These are phyloP conservation scores for Exidia glandulosa DNA, from an alignment of 768 basidiomycete genomes.

Conservation along the genomic window DNA sequence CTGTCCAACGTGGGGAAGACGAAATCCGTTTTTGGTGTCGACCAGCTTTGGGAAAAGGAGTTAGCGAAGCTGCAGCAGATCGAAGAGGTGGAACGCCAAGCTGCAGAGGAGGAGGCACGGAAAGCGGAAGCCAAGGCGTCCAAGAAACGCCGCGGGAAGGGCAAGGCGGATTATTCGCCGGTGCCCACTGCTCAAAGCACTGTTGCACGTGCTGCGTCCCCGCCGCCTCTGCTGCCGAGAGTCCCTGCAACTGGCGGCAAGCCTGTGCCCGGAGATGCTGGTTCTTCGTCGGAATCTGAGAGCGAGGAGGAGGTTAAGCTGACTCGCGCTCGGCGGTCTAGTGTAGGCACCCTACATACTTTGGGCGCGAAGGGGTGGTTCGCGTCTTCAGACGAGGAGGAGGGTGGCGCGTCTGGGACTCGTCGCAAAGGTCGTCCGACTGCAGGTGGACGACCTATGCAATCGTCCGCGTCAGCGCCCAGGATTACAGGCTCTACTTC, in stretches of 20 bases:
- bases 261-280: slow-evolving; percentile 20
- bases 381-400: slow-evolving; percentile 3
- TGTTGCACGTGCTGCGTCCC: slow-evolving; percentile 15
- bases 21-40: slow-evolving; percentile 86
- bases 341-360: background rate
- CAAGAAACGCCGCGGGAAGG: slow-evolving; percentile 26
- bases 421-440: slow-evolving; percentile 24
- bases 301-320: background rate
- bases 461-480: slow-evolving; percentile 8
- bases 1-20: slow-evolving; percentile 25
- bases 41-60: slow-evolving; percentile 88
- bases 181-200: slow-evolving; percentile 5
- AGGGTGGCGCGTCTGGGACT: background rate
- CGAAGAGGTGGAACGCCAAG: slow-evolving; percentile 53
- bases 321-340: background rate
- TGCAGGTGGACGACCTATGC: slow-evolving; percentile 3
- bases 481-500: background rate
- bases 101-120: slow-evolving; percentile 39
- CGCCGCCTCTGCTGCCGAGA: slow-evolving; percentile 3
- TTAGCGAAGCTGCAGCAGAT: slow-evolving; percentile 70
- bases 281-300: slow-evolving; percentile 1
- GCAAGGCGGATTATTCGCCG: slow-evolving; percentile 32
- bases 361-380: slow-evolving; percentile 10
- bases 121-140: slow-evolving; percentile 36
- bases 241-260: slow-evolving; percentile 20